Base-by-base conservation (phyloP, 495 filamentous ascomycete genomes). In the Chaetomium cochliodes region DNA sequence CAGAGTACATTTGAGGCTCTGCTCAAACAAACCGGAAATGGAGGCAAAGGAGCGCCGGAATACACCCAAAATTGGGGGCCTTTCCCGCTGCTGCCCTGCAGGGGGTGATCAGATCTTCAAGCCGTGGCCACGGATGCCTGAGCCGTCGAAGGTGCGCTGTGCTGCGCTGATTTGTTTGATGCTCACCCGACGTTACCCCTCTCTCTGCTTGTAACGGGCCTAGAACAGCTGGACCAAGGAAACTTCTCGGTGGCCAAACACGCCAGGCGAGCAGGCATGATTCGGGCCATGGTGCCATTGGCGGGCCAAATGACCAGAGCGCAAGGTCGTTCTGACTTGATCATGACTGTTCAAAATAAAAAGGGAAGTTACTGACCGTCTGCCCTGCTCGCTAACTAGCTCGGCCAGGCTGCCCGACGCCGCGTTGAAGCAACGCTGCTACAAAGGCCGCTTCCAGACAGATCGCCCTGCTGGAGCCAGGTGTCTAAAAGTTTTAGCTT, bases 141-240 rank as follows among this genome's bases (percentile, higher is more conserved):
- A 65, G 54, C 54, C 49, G 13, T 58, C 44, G 53, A 39, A 55
- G 42, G 51, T 37, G 60, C 18, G 41, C 30, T 63, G 63, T 63
- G 58, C 59, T 69, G 67, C 67, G 53, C 56, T 66, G 64, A 60
- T 63, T 46, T 59, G 65, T 70, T 70, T 63, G 68, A 67, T 65
- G 59, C 68, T 67, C 68, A 60, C 50, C 42, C 57, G 39, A 58
- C 55, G 58, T 60, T 65, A 70, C 69, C 69, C 69, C 39, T 64
- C 61, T 57, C 54, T 55, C 33, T 23, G 47, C 5, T n/a, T 42
- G 55, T 37, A 52, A 67, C 52, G 54, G 58, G 60, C 53, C 61
- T 65, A 65, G 67, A 69, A 64, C 63, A 22, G 39, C 30, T 3
- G 33, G 30, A n/a, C 46, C 54, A 53, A n/a, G 25, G 53, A 22